Percentiles rank a stretch among this genome's conserved stretches.
Conservation (phyloP, 208 protist species). For the Acanthamoeba healyi region DNA sequence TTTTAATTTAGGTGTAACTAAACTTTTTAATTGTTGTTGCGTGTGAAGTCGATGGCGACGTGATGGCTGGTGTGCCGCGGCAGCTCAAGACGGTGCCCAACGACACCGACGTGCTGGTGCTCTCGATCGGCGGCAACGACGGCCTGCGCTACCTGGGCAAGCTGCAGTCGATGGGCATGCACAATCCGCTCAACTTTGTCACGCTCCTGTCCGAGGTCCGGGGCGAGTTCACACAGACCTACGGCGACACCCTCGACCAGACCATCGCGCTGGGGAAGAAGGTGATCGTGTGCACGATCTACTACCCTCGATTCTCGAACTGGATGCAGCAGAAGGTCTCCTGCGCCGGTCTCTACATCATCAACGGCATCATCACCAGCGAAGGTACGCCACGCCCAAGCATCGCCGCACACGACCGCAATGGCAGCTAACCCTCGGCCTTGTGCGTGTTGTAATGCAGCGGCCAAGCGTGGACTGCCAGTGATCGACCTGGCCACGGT, state of each 20-base stretch:
- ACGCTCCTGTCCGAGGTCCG: neutral
- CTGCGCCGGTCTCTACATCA: neutral
- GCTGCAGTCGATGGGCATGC: neutral
- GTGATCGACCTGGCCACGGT: slow-evolving; percentile 58
- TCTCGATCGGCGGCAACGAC: slow-evolving; percentile 61
- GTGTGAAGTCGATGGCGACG: slow-evolving; percentile 26
- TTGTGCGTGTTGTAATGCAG: neutral
- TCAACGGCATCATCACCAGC: slow-evolving; percentile 41
- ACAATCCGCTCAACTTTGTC: neutral
- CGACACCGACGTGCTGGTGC: slow-evolving; percentile 25
- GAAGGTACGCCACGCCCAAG: neutral
- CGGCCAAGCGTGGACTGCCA: slow-evolving; percentile 8
- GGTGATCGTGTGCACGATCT: slow-evolving; percentile 11
- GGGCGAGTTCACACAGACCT: neutral
- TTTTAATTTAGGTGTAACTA: neutral
- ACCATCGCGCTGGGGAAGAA: neutral
- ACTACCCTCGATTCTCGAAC: neutral
- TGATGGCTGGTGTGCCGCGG: slow-evolving; percentile 12
- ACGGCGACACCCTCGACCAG: slow-evolving; percentile 5
- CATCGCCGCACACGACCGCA: neutral
- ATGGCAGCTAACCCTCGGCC: neutral
- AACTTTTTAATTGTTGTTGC: neutral
- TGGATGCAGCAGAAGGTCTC: slow-evolving; percentile 2
- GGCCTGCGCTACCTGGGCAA: neutral
- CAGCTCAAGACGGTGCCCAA: slow-evolving; percentile 49